Percentiles rank a stretch among this genome's conserved stretches.
phyloP scores from a whole-genome alignment of 1,139 yeast genomes.

The Tardiomyces depauwii region DNA sequence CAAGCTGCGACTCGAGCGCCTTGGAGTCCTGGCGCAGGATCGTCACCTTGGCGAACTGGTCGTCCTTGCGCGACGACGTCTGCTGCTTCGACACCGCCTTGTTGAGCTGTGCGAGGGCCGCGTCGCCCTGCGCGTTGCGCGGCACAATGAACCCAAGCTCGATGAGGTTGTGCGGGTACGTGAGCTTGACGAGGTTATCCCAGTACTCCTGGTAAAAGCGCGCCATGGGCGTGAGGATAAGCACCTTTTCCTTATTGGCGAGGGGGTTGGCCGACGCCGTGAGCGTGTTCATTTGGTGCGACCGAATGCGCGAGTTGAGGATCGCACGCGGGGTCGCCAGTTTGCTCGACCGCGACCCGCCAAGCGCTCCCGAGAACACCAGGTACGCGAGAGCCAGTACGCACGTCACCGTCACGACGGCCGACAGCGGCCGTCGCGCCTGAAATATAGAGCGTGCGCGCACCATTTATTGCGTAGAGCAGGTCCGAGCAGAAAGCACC shows the following conservation, averaged over 20 bases:
- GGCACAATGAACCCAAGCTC: conserved; percentile 91
- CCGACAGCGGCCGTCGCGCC: conserved; percentile 4
- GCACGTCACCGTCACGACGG: conserved; percentile 5
- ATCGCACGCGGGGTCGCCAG: neutral
- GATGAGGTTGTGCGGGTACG: conserved; percentile 74
- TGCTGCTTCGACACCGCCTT: conserved; percentile 61
- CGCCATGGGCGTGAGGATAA: conserved; percentile 82
- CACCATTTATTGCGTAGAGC: conserved; percentile 7
- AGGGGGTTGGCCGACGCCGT: conserved; percentile 60
- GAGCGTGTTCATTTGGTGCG: conserved; percentile 70
- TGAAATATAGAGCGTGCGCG: conserved; percentile 7
- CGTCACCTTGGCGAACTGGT: conserved; percentile 67
- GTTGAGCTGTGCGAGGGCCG: conserved; percentile 60
- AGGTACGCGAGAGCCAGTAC: neutral
- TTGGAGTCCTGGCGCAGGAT: conserved; percentile 85
- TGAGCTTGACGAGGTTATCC: conserved; percentile 62
- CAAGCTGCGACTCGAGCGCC: conserved; percentile 43
- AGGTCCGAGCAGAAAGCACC: no score
- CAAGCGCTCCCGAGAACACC: neutral
- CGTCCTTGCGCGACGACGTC: conserved; percentile 39
- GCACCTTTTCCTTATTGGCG: conserved; percentile 65
- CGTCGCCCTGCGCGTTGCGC: conserved; percentile 66
- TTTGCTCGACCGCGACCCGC: neutral
- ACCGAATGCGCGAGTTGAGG: conserved; percentile 65
- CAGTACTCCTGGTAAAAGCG: conserved; percentile 77